Evolutionary conservation across 306 rosid genomes (phyloP), one percentile per base, ranked within the genome.

Genomic region (Glycine soja): DNA sequence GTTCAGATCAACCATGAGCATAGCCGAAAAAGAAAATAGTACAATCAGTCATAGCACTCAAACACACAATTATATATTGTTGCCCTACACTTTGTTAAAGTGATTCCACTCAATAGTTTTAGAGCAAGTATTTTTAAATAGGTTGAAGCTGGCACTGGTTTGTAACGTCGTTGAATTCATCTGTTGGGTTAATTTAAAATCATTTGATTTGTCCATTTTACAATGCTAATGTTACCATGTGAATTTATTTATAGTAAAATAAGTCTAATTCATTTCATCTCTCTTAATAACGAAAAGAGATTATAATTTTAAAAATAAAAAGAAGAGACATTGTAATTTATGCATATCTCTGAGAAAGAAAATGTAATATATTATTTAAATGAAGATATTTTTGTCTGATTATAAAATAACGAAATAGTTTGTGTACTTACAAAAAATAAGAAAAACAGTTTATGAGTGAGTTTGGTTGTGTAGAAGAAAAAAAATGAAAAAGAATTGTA

Each of bases 1-100:
- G 52, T 42, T 66, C 14, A 45, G 51, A 66, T 45, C 70, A 46
- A 58, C 79, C 42, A 74, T 48, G 32, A 51, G 14, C 47, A 32
- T 32, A 6, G 32, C 32, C 2, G 2, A 46, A n/a, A 59, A 43
- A 19, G 13, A n/a, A 36, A 36, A 36, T 0, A 66, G 32, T 66
- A 42, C 56, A 43, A 36, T 42, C 67, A 16, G 12, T 56, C 53
- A 56, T 34, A 15, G 2, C 13, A 56, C 52, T 74, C 67, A 42
- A 74, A 57, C 50, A 18, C 68, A 74, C 54, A 74, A 40, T 67
- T 43, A 40, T 56, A 36, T 71, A 0, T 69, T 10, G 4, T 18
- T 68, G 38, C 8, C 73, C 38, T 40, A 4, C 54, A 68, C 54
- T 68, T 68, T 68, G 9, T 69, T 69, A 45, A 69, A 69, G 56